Evolutionary conservation across 225 moss, liverwort and hornwort species (phyloP).

Genomic region (Sphagnum contortum): DNA sequence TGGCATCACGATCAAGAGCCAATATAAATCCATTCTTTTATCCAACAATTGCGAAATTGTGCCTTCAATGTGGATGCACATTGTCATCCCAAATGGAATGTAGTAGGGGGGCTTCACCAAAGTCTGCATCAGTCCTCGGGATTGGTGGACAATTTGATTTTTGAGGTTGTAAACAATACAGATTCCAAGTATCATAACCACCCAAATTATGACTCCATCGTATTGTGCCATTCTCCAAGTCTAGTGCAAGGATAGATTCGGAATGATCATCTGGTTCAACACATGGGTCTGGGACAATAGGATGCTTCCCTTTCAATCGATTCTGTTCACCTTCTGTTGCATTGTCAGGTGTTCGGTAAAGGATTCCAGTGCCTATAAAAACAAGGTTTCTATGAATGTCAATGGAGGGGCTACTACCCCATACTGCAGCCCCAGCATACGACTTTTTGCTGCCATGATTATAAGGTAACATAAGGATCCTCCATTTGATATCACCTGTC

Average conservation of each 20-base stretch:
- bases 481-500: constrained; percentile 8
- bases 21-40: constrained; percentile 27
- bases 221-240: constrained; percentile 9
- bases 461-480: constrained; percentile 16
- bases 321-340: background rate
- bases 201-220: constrained; percentile 9
- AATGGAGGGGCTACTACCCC: constrained; percentile 21
- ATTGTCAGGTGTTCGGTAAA: constrained; percentile 6
- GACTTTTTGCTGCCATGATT: constrained; percentile 2
- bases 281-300: constrained; percentile 9
- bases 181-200: constrained; percentile 10
- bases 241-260: constrained; percentile 11
- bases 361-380: constrained; percentile 15
- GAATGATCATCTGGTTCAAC: constrained; percentile 10
- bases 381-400: constrained; percentile 10
- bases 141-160: constrained; percentile 3
- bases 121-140: constrained; percentile 24
- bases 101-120: constrained; percentile 36
- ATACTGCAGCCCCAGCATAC: constrained; percentile 12
- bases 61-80: background rate
- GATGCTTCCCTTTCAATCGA: constrained; percentile 6
- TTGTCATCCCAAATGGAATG: background rate
- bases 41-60: constrained; percentile 8
- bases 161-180: constrained; percentile 1
- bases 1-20: constrained; percentile 17